phyloP scores from a whole-genome alignment of 176 grass and related monocot genomes.

The Oryza nivara region DNA sequence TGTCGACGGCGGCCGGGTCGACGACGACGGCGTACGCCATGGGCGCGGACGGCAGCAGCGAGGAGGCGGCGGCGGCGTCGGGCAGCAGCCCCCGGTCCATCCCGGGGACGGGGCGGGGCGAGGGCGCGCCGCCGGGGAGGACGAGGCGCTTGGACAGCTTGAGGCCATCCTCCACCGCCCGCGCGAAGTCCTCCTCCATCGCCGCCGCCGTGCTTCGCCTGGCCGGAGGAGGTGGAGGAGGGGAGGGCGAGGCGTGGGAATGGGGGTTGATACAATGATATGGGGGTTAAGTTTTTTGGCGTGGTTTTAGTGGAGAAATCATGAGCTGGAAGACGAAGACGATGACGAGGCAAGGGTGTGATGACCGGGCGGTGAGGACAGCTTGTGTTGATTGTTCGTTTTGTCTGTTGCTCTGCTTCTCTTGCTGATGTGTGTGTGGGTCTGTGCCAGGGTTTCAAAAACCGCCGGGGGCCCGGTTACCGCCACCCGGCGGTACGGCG shows the following conservation, averaged over 20 bases:
- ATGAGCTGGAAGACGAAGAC: not conserved
- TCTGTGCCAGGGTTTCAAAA: too few species aligned
- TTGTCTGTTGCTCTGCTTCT: not conserved
- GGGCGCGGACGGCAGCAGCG: conserved; percentile 53
- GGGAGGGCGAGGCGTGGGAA: not conserved
- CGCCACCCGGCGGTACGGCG: too few species aligned
- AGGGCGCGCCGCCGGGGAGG: conserved; percentile 32
- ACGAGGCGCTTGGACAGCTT: conserved; percentile 79
- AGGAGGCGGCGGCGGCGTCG: too few species aligned
- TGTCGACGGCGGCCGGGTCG: conserved; percentile 91
- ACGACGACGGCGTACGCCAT: conserved; percentile 80
- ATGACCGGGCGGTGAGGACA: not conserved
- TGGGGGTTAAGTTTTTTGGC: conserved; percentile 12
- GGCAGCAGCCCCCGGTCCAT: conserved; percentile 54
- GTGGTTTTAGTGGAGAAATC: conserved; percentile 40
- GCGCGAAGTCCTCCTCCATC: conserved; percentile 76
- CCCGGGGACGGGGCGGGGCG: conserved; percentile 40
- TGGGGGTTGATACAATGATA: not conserved
- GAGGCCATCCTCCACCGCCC: conserved; percentile 83
- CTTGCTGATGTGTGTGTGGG: too few species aligned
- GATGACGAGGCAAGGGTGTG: not conserved
- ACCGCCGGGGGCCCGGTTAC: too few species aligned
- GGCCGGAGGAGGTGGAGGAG: not conserved
- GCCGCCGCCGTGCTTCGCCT: not conserved
- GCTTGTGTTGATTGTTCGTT: too few species aligned